Percentiles rank a stretch among this genome's conserved stretches.
Conservation (phyloP, 1,284 basidiomycete genomes). For the Marasmius sp. region DNA sequence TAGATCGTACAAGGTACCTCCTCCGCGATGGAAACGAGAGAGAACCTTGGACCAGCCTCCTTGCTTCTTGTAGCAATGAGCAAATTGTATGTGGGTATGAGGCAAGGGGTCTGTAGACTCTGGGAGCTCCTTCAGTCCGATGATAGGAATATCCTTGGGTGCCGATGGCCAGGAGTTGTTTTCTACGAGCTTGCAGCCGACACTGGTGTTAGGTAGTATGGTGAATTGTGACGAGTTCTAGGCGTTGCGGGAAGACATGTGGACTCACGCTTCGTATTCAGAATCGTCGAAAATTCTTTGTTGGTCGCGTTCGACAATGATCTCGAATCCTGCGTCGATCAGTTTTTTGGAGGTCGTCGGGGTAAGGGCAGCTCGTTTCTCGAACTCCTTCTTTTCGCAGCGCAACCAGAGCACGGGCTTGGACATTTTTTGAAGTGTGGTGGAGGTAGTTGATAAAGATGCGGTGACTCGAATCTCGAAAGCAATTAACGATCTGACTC, state of each 20-base stretch:
- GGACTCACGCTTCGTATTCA: conserved; percentile 88
- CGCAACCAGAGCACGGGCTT: conserved; percentile 77
- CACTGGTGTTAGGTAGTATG: conserved; percentile 44
- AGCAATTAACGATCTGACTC: neutral
- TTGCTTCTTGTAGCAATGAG: conserved; percentile 98
- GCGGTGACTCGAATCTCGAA: neutral
- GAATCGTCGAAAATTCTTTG: conserved; percentile 95
- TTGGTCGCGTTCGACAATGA: conserved; percentile 91
- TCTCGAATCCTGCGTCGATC: conserved; percentile 89
- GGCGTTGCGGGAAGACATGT: neutral
- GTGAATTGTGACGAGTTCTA: conserved; percentile 2
- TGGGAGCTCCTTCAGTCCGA: conserved; percentile 96
- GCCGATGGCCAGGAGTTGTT: conserved; percentile 91
- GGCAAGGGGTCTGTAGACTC: conserved; percentile 78
- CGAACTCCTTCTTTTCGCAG: conserved; percentile 94
- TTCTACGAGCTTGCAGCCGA: conserved; percentile 86
- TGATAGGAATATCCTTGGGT: conserved; percentile 78
- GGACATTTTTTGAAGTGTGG: conserved; percentile 30
- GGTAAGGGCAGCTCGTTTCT: conserved; percentile 91
- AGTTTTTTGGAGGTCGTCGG: conserved; percentile 91
- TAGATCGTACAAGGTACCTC: conserved; percentile 92
- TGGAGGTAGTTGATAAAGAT: neutral
- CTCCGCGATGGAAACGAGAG: conserved; percentile 83
- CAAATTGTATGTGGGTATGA: conserved; percentile 98
- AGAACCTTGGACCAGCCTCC: conserved; percentile 92